Evolutionary conservation across 2,329 filamentous ascomycete genomes (phyloP), one percentile per base, ranked within the genome.

Genomic region (Gnomoniopsis smithogilvyi): DNA sequence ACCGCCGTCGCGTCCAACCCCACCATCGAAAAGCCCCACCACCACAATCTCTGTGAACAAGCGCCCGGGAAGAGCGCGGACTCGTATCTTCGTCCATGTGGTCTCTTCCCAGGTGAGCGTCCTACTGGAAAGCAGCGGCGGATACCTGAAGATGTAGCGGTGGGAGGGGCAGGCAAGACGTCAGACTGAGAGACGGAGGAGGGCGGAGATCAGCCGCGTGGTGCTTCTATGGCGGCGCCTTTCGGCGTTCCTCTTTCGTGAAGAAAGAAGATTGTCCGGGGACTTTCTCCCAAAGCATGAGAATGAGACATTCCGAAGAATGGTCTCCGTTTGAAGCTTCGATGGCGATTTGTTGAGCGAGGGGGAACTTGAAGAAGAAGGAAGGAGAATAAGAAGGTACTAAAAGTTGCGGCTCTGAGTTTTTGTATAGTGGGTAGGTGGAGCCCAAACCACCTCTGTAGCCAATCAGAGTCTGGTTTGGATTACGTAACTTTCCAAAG

Each of bases 191-290:
- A 78, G 77, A 49, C 57, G 57, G 79, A 78, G 78, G 78, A 79
- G 77, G 75, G 80, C 83, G 80, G 81, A 86, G 86, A 85, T 92
- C 78, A 93, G 89, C 92, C 92, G 91, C 92, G 24, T 54, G 80
- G 83, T 92, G 92, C 93, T 96, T 96, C 88, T 97, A 93, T 96
- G 94, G 92, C 93, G 93, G 92, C 91, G 93, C 92, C 91, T 97
- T 96, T 96, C 92, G 91, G 92, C 93, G 84, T 75, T 79, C 74
- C 78, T 70, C 70, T 69, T 70, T 71, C 70, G 67, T 65, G 56
- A 65, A 59, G 66, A 72, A 71, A 68, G 64, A 67, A 69, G 66
- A 72, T 78, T 88, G 93, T 97, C 94, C 94, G 94, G 94, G 94
- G 94, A 98, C 94, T 98, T 98, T 98, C 94, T 96, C 94, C 94